Base-by-base conservation (phyloP, 495 filamentous ascomycete species). In the Daldinia childiae region DNA sequence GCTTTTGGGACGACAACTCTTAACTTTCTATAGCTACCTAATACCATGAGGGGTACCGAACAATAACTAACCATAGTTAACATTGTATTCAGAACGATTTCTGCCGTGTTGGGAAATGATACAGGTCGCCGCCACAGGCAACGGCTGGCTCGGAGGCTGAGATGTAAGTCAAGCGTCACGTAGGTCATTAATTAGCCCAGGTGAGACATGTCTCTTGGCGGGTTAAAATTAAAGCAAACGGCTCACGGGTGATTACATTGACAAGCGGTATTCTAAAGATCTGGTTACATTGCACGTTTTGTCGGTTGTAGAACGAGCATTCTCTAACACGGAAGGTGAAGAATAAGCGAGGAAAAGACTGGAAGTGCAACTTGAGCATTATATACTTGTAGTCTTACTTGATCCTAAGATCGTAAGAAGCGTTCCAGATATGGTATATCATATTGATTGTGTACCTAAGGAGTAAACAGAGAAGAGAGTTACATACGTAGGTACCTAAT, bases 151-250 rank as follows among this genome's bases (percentile, higher is more conserved):
- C 19, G 43, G 43, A 48, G 43, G 43, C 19, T 48, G 43, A 24
- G 17, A 24, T 48, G 9, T 8, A 48, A 48, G 19, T 9, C 29
- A 32, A 0, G 7, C 29, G 29, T 19, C 43, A 24, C 43, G 0
- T 24, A 48, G 19, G 9, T 48, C 4, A 48, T 21, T 48, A 48
- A 21, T 21, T 19, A 24, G 8, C 43, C 17, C 11, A 48, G 43
- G 43, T 11, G 43, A 54, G 29, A 30, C 51, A 54, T 29, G 26
- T 27, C 11, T 12, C 9, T 38, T 15, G 1, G 17, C 15, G 6
- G 14, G 15, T 14, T 36, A n/a, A 66, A 58, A 58, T 55, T 48
- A 41, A 39, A 66, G 43, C 68, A 71, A 71, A 71, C 68, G 48
- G 58, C n/a, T 8, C 0, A 7, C 63, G 68, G 68, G 17, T 34